Evolutionary conservation across 2,329 filamentous ascomycete genomes (phyloP).

Genomic region (Fusarium multiceps): DNA sequence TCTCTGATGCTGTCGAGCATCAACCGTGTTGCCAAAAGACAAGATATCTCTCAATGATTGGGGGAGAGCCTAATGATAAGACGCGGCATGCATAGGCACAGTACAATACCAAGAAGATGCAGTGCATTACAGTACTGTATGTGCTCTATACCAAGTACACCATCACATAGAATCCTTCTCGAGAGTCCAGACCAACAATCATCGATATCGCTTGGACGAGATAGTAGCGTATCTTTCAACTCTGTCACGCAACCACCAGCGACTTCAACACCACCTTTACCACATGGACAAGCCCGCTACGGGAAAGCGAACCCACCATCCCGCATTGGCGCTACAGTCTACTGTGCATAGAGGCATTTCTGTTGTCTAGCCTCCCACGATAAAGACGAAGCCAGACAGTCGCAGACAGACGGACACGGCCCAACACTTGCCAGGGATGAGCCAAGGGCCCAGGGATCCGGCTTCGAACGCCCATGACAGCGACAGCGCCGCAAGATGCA

Average conservation of each 20-base stretch:
- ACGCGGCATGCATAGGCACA: constrained; percentile 15
- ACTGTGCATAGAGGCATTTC: constrained; percentile 29
- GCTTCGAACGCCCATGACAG: constrained; percentile 22
- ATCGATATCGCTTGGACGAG: constrained; percentile 31
- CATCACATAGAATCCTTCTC: constrained; percentile 29
- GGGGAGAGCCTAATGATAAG: constrained; percentile 29
- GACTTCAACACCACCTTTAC: constrained; percentile 23
- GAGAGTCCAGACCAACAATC: constrained; percentile 15
- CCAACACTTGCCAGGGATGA: constrained; percentile 27
- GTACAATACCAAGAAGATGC: constrained; percentile 18
- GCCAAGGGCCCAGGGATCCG: constrained; percentile 35
- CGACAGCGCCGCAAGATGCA: constrained; percentile 40
- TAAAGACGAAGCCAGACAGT: constrained; percentile 4
- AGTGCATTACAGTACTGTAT: constrained; percentile 12
- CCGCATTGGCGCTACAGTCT: constrained; percentile 17
- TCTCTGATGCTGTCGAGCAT: constrained; percentile 1
- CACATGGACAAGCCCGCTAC: constrained; percentile 24
- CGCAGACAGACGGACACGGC: constrained; percentile 8
- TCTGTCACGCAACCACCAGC: constrained; percentile 37
- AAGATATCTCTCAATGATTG: constrained; percentile 20
- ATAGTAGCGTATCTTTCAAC: constrained; percentile 35
- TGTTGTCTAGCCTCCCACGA: constrained; percentile 12
- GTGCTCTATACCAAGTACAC: constrained; percentile 17
- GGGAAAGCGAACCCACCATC: constrained; percentile 16
- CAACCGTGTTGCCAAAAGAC: background rate